Conservation (phyloP, 495 filamentous ascomycete species). For the Talaromyces wortmannii region DNA sequence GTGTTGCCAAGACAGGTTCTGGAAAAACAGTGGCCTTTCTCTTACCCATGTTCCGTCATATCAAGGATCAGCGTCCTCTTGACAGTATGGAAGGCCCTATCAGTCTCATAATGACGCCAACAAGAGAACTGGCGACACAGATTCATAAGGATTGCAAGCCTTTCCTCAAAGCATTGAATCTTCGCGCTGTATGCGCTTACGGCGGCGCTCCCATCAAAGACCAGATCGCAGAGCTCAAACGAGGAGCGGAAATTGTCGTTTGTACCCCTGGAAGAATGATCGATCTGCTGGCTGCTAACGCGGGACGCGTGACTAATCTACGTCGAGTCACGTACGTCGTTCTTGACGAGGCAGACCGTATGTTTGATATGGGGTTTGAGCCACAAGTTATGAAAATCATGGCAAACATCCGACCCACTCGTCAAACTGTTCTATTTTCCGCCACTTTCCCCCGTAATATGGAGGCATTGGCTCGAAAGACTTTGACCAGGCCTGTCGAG, state of each 20-base stretch:
- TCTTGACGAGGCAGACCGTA: conserved; percentile 94
- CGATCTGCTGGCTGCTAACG: conserved; percentile 87
- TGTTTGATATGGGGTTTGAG: conserved; percentile 99
- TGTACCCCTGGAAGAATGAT: conserved; percentile 97
- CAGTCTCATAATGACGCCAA: conserved; percentile 85
- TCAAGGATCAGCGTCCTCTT: conserved; percentile 87
- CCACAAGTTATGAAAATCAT: conserved; percentile 97
- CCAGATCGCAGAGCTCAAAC: conserved; percentile 93
- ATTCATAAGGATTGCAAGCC: conserved; percentile 93
- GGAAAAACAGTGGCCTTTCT: conserved; percentile 96
- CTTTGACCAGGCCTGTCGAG: conserved; percentile 78
- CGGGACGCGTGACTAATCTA: conserved; percentile 85
- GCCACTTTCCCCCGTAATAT: conserved; percentile 95
- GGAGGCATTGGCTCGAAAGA: conserved; percentile 84
- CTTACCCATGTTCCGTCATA: conserved; percentile 94
- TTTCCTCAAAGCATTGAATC: conserved; percentile 80
- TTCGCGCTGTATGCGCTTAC: conserved; percentile 93
- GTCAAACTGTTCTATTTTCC: conserved; percentile 92
- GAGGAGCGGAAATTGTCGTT: conserved; percentile 90
- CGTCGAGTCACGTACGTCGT: conserved; percentile 86
- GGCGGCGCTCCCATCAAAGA: conserved; percentile 96
- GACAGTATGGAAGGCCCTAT: conserved; percentile 82
- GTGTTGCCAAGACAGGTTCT: conserved; percentile 97
- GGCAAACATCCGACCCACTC: conserved; percentile 79
- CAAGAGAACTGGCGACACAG: conserved; percentile 89